Conservation (phyloP, 352 stramenopile genomes). For the Bremia lactucae region DNA sequence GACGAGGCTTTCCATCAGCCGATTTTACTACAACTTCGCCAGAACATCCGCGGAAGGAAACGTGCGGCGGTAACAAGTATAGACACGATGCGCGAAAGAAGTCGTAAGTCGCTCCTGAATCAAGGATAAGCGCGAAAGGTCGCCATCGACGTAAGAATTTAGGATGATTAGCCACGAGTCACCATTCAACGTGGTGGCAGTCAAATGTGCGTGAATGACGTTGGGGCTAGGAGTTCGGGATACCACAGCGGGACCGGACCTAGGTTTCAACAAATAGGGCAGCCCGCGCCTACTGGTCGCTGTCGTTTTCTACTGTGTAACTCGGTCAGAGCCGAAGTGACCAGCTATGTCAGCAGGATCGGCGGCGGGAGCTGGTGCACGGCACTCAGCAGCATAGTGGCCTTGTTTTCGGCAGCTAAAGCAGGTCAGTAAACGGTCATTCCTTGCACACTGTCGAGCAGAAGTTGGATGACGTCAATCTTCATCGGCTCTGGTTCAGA, state of each 20-base stretch:
- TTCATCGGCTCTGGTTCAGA: slow-evolving; percentile 2
- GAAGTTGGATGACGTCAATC: slow-evolving; percentile 2
- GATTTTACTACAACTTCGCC: too few relatives aligned
- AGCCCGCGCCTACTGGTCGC: too few relatives aligned
- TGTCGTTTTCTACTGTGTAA: not conserved
- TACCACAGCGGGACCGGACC: too few relatives aligned
- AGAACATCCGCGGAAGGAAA: too few relatives aligned
- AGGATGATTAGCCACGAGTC: slow-evolving; percentile 8
- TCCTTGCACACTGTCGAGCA: too few relatives aligned
- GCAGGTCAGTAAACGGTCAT: too few relatives aligned
- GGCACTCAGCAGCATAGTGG: not conserved
- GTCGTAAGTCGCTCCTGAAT: slow-evolving; percentile 19
- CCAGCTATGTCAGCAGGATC: not conserved
- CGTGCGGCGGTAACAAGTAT: not conserved
- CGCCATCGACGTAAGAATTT: not conserved
- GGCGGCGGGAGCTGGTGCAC: not conserved
- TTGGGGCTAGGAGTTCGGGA: too few relatives aligned
- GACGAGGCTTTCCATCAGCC: slow-evolving; percentile 5
- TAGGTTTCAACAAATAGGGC: too few relatives aligned
- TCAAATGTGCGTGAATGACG: too few relatives aligned
- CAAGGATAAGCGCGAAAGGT: slow-evolving; percentile 9
- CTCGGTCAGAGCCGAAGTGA: not conserved
- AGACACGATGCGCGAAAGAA: slow-evolving; percentile 1
- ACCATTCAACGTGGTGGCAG: too few relatives aligned
- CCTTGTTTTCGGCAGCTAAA: not conserved